These are phyloP conservation scores for Nakaseomyces nivariensis DNA, from an alignment of 1,139 yeast species.

Conservation along the genomic window DNA sequence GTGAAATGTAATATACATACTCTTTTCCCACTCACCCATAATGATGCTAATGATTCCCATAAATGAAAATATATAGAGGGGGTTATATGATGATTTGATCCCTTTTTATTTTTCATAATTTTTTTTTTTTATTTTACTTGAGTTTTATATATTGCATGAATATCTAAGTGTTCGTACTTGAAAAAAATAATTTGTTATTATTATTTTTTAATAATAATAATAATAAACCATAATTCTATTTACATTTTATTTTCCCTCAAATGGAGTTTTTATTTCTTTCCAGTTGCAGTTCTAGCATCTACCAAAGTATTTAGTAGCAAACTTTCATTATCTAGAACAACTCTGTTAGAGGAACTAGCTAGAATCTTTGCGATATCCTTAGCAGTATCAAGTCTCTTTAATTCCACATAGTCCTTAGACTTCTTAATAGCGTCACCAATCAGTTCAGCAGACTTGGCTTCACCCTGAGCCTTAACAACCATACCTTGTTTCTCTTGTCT, in stretches of 20 bases:
- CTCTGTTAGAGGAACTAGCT: slow-evolving; percentile 81
- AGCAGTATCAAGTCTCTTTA: slow-evolving; percentile 94
- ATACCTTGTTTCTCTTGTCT: slow-evolving; percentile 94
- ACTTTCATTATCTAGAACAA: slow-evolving; percentile 85
- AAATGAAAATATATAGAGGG: no score
- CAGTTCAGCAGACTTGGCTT: slow-evolving; percentile 94
- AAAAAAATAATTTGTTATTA: neutral
- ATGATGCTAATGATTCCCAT: no score
- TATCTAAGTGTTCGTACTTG: neutral
- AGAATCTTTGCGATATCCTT: slow-evolving; percentile 85
- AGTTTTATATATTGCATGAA: neutral
- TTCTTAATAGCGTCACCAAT: slow-evolving; percentile 98
- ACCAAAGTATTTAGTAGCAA: slow-evolving; percentile 79
- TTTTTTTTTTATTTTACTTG: neutral
- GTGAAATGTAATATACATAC: no score
- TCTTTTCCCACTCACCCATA: no score
- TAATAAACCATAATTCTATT: neutral
- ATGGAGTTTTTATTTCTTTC: slow-evolving; percentile 7
- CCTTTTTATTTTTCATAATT: neutral
- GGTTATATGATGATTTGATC: no score
- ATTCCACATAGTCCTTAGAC: slow-evolving; percentile 88
- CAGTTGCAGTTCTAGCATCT: slow-evolving; percentile 36
- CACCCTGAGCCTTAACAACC: slow-evolving; percentile 97
- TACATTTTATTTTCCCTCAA: neutral
- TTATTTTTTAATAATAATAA: neutral